These are phyloP conservation scores for Linderina pennispora DNA, from an alignment of 192 early-diverging fungal genomes.

Conservation along the genomic window DNA sequence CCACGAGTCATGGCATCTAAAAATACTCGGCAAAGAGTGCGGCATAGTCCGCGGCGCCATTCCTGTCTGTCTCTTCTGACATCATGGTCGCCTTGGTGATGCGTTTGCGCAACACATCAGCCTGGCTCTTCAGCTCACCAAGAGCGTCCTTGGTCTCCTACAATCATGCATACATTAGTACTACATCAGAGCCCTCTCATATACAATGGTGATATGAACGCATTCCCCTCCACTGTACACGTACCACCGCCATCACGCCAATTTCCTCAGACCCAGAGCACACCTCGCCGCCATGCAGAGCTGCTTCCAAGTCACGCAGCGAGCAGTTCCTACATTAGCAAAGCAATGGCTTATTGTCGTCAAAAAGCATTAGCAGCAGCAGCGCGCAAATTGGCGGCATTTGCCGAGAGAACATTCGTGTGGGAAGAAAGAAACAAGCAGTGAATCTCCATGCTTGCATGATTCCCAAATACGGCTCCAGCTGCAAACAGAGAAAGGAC, in stretches of 20 bases:
- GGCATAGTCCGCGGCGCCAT: conserved; percentile 27
- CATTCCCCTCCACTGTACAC: neutral
- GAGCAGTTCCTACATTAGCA: conserved; percentile 20
- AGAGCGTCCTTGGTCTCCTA: conserved; percentile 26
- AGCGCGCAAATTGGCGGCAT: too few species aligned
- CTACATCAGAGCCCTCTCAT: neutral
- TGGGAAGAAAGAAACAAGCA: neutral
- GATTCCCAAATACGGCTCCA: too few species aligned
- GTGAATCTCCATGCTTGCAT: too few species aligned
- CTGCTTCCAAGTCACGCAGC: conserved; percentile 14
- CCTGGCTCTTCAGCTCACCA: conserved; percentile 38
- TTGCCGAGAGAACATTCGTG: neutral
- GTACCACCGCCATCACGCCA: conserved; percentile 30
- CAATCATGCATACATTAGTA: conserved; percentile 1
- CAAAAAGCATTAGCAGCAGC: too few species aligned
- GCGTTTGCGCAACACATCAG: conserved; percentile 33
- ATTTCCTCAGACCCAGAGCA: conserved; percentile 23
- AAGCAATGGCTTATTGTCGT: too few species aligned
- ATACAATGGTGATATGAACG: neutral
- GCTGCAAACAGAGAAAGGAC: too few species aligned
- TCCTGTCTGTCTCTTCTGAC: conserved; percentile 28
- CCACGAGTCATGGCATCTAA: too few species aligned
- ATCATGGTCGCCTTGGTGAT: conserved; percentile 43
- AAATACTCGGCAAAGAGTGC: conserved; percentile 36
- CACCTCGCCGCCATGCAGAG: conserved; percentile 27